Evolutionary conservation across 2,329 filamentous ascomycete species (phyloP), one percentile per base, ranked within the genome.

Genomic region (Metarhizium album): DNA sequence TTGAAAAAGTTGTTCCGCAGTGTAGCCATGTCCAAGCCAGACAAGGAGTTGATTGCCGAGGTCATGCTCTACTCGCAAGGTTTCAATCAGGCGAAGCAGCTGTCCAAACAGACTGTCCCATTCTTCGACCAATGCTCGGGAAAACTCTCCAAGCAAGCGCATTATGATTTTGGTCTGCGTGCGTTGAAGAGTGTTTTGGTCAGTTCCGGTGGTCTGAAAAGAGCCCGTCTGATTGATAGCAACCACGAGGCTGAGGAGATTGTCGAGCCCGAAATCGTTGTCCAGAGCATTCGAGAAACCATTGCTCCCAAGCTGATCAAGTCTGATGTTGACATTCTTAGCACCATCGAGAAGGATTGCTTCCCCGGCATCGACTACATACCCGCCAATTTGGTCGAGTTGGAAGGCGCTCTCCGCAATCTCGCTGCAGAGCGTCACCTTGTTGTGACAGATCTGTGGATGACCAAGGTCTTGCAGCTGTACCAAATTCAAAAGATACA

Each of bases 1-100:
- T 70, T 99, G 73, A 99, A 99, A 82, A 99, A 98, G 71, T 76
- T 99, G 40, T 99, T 99, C 82, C 85, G 94, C 65, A 98, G 93
- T 63, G 90, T 99, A 48, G 93, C 93, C 55, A 99, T 99, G 93
- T 98, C 93, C 11, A 98, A 97, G 70, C 93, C 93, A 1, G 94
- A 98, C 74, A 98, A 98, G 70, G 94, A 98, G 69, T 85, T 98
- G 52, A 99, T 99, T 70, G 90, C 93, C 35, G 93, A 99, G 73
- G 93, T 99, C 62, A 99, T 98, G 94, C 82, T 99, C 35, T 99
- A 96, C 76, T 98, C 94, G 1, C 93, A 99, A 68, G 93, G 93
- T 63, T 99, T 99, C 76, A 94, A 88, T 61, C 89, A 95, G 67
- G 93, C 93, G 35, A 98, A 97, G 71, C 75, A 84, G 53, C 76